Base-by-base conservation (phyloP, 768 basidiomycete species). In the Suillus sp. region DNA sequence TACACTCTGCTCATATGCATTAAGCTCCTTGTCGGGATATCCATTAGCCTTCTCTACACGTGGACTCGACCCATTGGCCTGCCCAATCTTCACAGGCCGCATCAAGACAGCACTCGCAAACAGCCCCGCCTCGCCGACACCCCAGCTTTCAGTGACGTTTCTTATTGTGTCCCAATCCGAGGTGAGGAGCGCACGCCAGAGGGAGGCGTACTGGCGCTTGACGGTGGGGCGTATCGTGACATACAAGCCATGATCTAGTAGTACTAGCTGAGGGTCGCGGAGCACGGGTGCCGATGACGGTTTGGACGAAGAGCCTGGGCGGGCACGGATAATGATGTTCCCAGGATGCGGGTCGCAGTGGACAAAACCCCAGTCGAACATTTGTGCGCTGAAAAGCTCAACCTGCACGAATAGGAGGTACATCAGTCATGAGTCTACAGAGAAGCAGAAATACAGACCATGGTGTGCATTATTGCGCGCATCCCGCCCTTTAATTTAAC, bases 231-330 rank as follows among this genome's bases (percentile, higher is more conserved):
- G 74, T 4, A 95, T 83, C 9, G 80, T 79, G 43, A 96, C 91
- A 71, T 96, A 97, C 13, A 98, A 78, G 1, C 96, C 96, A 72
- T 98, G 96, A 72, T 98, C 96, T 68, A 98, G 86, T 14, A 97
- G 80, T 37, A 97, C 90, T 65, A 94, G 80, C 68, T 91, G 88
- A 2, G 86, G 81, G 6, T 73, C 68, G 0, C 81, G 82, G 22
- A 78, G 68, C 18, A 70, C 70, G 22, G 87, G 86, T 30, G 86
- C 76, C 20, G 38, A 57, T 13, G 25, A 27, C 25, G 18, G 3
- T 25, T 22, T 25, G 4, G 25, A 56, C 3, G 65, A 57, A 22
- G 68, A 59, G 27, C 56, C 65, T 35, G 74, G 74, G 45, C 72
- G 65, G 1, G 84, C 85, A 9, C 83, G 91, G 68, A 89, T 85